Evolutionary conservation across 2,329 filamentous ascomycete species (phyloP).

Genomic region (Hypoxylon sp.): DNA sequence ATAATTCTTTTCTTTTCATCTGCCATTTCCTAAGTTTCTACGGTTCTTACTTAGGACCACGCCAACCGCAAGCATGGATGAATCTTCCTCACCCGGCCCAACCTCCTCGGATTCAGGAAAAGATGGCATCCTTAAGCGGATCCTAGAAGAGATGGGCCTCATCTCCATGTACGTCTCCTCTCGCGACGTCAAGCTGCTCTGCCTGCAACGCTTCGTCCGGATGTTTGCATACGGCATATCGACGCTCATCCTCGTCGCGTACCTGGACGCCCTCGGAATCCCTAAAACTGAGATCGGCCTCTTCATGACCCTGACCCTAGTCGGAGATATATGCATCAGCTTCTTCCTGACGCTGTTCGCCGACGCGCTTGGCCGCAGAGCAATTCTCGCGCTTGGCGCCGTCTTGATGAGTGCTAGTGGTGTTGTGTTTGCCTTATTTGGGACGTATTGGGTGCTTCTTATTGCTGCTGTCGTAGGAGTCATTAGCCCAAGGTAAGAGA

Average conservation of each 20-base stretch:
- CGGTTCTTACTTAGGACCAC: not conserved
- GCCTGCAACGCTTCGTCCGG: constrained; percentile 71
- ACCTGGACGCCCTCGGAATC: constrained; percentile 65
- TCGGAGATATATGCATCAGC: constrained; percentile 72
- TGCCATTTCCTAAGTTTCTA: not conserved
- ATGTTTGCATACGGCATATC: constrained; percentile 75
- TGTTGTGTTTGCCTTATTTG: constrained; percentile 66
- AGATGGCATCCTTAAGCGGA: constrained; percentile 31
- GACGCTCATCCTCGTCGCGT: constrained; percentile 71
- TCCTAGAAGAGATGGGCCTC: constrained; percentile 62
- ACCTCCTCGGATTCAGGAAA: not conserved
- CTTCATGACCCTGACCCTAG: constrained; percentile 76
- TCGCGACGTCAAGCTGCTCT: constrained; percentile 70
- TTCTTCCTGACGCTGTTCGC: constrained; percentile 72
- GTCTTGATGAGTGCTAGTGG: constrained; percentile 70
- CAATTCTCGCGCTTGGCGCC: constrained; percentile 69
- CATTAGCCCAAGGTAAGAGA: constrained; percentile 67
- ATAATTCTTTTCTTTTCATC: not conserved
- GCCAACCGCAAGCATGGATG: constrained; percentile 16
- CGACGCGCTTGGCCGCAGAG: constrained; percentile 69
- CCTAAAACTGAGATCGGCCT: constrained; percentile 69
- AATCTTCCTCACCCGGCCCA: not conserved
- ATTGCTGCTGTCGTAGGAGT: constrained; percentile 72
- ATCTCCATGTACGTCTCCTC: constrained; percentile 59
- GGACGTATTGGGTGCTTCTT: constrained; percentile 72